Conservation (phyloP, 441 rosid genomes). For the Croton laevigatus region DNA sequence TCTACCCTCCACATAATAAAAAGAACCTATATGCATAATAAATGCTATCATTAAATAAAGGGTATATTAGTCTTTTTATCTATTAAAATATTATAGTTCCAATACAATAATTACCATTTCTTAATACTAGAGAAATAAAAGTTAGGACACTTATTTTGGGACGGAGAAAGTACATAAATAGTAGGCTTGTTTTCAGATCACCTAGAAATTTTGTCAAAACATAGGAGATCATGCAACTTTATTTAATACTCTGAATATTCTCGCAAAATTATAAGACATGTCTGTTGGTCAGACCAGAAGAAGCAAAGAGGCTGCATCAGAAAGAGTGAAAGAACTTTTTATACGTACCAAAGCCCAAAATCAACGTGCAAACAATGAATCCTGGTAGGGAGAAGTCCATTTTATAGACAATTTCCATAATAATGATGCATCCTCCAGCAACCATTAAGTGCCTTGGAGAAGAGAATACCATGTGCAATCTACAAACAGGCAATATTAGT, state of each 20-base stretch:
- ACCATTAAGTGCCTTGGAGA: conserved; percentile 92
- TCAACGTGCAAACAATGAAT: conserved; percentile 65
- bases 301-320: background rate
- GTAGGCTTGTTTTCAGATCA: background rate
- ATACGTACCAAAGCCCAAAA: conserved; percentile 74
- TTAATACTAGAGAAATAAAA: too few relatives aligned
- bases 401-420: conserved; percentile 72
- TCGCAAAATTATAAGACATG: too few relatives aligned
- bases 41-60: too few relatives aligned
- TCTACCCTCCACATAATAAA: too few relatives aligned
- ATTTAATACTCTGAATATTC: background rate
- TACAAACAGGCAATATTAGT: conserved; percentile 27
- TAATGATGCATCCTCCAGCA: conserved; percentile 77
- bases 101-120: too few relatives aligned
- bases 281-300: background rate
- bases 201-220: background rate
- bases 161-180: too few relatives aligned
- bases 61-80: too few relatives aligned
- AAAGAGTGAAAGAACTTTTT: background rate
- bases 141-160: too few relatives aligned
- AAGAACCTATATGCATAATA: too few relatives aligned
- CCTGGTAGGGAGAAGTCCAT: conserved; percentile 87
- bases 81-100: too few relatives aligned
- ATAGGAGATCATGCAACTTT: background rate
- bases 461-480: conserved; percentile 98